These are phyloP conservation scores for Jasminum sambac DNA, from an alignment of 257 asterid species.

Conservation along the genomic window DNA sequence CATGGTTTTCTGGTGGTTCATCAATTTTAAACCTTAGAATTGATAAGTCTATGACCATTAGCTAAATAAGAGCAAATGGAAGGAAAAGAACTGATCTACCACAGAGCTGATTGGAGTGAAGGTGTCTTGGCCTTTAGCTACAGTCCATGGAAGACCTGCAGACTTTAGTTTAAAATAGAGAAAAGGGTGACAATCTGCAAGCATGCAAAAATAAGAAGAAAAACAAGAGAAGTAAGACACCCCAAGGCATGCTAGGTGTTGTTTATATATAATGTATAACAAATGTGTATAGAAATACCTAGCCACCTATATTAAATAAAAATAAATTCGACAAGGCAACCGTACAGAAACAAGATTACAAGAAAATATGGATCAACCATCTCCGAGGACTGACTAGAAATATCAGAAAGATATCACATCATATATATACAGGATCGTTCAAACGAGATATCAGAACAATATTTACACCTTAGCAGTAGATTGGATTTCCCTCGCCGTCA, in stretches of 20 bases:
- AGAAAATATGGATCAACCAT: neutral
- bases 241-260: neutral
- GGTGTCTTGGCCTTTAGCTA: slow-evolving; percentile 97
- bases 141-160: slow-evolving; percentile 99
- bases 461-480: slow-evolving; percentile 78
- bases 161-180: slow-evolving; percentile 53
- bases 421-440: neutral
- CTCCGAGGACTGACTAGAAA: neutral
- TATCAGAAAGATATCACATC: neutral
- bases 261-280: too few species aligned
- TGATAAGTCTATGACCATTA: slow-evolving; percentile 12
- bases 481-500: slow-evolving; percentile 98
- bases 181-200: slow-evolving; percentile 12
- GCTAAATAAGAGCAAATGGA: slow-evolving; percentile 11
- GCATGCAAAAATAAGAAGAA: neutral
- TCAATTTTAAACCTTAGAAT: neutral
- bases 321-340: neutral
- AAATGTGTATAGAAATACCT: too few species aligned
- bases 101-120: slow-evolving; percentile 95
- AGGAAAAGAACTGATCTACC: slow-evolving; percentile 34
- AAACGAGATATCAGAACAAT: slow-evolving; percentile 19
- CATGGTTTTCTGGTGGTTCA: neutral
- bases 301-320: neutral
- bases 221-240: slow-evolving; percentile 1
- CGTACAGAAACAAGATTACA: neutral